These are phyloP conservation scores for Globisporangium radiosum DNA, from an alignment of 352 stramenopile species.

Conservation along the genomic window DNA sequence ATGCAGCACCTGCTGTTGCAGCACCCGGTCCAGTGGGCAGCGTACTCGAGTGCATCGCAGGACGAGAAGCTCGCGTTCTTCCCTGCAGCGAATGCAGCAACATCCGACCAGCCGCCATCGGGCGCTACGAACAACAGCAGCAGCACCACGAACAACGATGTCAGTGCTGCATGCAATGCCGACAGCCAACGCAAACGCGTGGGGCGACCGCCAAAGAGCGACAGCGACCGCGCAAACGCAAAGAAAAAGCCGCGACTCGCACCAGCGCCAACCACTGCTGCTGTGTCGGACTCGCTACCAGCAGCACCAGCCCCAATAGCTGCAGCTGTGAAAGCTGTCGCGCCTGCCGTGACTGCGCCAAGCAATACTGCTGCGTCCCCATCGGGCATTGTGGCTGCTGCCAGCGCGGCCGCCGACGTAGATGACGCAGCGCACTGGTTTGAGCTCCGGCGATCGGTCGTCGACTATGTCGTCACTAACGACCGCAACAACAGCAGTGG, in stretches of 20 bases:
- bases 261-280: too few relatives aligned
- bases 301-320: too few relatives aligned
- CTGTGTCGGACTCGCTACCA: too few relatives aligned
- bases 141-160: not conserved
- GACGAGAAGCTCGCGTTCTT: slow-evolving; percentile 49
- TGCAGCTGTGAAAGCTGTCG: too few relatives aligned
- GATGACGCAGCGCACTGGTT: not conserved
- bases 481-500: not conserved
- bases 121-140: not conserved
- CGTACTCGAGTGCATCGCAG: slow-evolving; percentile 35
- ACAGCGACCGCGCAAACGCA: too few relatives aligned
- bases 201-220: too few relatives aligned
- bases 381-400: too few relatives aligned
- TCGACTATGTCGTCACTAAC: slow-evolving; percentile 4
- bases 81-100: slow-evolving; percentile 8
- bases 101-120: not conserved
- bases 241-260: too few relatives aligned
- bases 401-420: not conserved
- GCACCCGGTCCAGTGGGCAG: slow-evolving; percentile 37
- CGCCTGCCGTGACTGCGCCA: too few relatives aligned
- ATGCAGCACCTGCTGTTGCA: slow-evolving; percentile 58
- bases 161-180: too few relatives aligned
- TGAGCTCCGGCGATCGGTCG: slow-evolving; percentile 11
- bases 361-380: not conserved
- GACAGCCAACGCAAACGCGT: too few relatives aligned